Base-by-base conservation (phyloP, 352 stramenopile genomes). In the Phytopythium ostracodes region DNA sequence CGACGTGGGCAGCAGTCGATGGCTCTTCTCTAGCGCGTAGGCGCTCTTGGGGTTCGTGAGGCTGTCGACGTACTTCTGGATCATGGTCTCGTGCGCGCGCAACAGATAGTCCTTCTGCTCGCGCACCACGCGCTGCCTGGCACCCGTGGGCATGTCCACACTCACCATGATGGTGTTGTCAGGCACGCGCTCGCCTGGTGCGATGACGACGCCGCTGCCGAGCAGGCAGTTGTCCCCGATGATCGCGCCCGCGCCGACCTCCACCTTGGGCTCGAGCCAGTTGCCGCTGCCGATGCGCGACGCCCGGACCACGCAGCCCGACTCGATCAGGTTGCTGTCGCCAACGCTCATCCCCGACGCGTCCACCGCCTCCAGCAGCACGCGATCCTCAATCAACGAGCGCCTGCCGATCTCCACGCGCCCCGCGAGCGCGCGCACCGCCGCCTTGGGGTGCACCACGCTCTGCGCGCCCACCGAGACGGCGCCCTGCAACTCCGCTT, bases 141-240 rank as follows among this genome's bases (percentile, higher is more conserved):
- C 47, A 4, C 74, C 73, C 20, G 59, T 40, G 2, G 59, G 61
- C 27, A 76, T 71, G 59, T 76, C 65, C n/a, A 89, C 75, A 25
- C 68, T 80, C 51, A 93, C 83, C 24, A 96, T 66, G 38, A 96
- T 79, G 1, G 81, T 78, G 64, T 90, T 88, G 72, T 94, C 84
- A 1, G 79, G 70, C 12, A 96, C 62, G 56, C 63, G 60, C 60
- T 93, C 84, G 58, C 75, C 63, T n/a, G 64, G 68, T 22, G 71
- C 74, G 63, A 96, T 75, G 27, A 93, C 73, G 63, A 96, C 83
- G 66, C 84, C 79, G 51, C 80, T 89, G 62, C 87, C 87, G 44
- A 96, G 88, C 59, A 94, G 55, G 64, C 87, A 96, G 64, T 92
- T 86, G 65, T 78, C 82, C 36, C 87, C 87, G 56, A 96, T 82